A percentile compares a stretch with the other conserved stretches of the same genome.
Evolutionary conservation across 139 green algal genomes (phyloP).

Genomic region (Marvania coccoides): DNA sequence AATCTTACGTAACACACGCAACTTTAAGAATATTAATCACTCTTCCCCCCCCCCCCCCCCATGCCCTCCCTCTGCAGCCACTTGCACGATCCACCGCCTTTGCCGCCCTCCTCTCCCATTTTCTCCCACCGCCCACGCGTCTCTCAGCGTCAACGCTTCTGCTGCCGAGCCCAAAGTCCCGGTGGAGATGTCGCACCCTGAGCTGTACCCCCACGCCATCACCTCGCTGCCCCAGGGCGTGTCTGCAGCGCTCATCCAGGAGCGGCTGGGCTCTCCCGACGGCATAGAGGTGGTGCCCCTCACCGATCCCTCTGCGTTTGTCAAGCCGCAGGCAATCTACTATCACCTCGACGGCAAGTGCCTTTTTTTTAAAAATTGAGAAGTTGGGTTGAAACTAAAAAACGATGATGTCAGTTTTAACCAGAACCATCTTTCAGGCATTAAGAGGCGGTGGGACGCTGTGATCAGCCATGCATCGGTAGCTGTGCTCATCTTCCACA

Average conservation of each 20-base stretch:
- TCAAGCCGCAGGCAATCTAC: slow-evolving; percentile 40
- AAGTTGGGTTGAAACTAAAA: background rate
- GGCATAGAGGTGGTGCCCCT: slow-evolving; percentile 1
- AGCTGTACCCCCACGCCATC: slow-evolving; percentile 18
- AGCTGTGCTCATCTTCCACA: slow-evolving; percentile 68
- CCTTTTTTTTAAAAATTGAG: too few relatives aligned
- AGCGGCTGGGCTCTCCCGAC: background rate
- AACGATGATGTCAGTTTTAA: background rate
- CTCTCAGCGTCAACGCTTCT: too few relatives aligned
- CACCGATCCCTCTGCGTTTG: slow-evolving; percentile 28
- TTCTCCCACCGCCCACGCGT: background rate
- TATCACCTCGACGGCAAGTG: slow-evolving; percentile 55
- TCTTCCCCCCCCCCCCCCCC: too few relatives aligned
- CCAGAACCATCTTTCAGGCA: slow-evolving; percentile 19
- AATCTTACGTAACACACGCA: too few relatives aligned
- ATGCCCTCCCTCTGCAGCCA: background rate
- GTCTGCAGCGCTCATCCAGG: background rate
- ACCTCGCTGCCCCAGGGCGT: background rate
- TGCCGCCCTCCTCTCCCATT: background rate
- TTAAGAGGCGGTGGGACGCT: slow-evolving; percentile 61
- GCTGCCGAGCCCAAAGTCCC: too few relatives aligned
- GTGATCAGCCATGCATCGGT: slow-evolving; percentile 63
- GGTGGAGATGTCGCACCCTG: too few relatives aligned
- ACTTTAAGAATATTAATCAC: too few relatives aligned
- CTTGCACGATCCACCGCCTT: background rate